Evolutionary conservation across 2,329 filamentous ascomycete species (phyloP), one percentile per base, ranked within the genome.

Genomic region (Sporothrix euskadiensis): DNA sequence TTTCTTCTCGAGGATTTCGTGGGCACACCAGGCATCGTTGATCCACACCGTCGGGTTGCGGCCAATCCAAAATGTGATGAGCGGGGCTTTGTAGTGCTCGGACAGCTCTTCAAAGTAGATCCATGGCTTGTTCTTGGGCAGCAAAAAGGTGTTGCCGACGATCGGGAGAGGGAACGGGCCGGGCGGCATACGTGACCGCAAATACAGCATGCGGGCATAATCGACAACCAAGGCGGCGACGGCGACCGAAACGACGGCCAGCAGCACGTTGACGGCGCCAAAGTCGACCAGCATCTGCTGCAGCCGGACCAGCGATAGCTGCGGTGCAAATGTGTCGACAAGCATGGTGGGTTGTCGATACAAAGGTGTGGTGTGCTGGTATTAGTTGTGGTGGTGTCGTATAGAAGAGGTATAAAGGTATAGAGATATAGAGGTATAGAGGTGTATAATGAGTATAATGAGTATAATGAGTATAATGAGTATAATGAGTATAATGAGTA

Each of bases 11-110:
- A 89, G 84, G n/a, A 88, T 80, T 26, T 88, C 86, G 54, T 84
- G 85, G 0, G 86, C 86, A 0, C 82, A 80, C 80, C 84, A 84
- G 0, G 85, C 83, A 49, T 85, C 84, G 73, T 85, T 84, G 73
- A 88, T 82, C 79, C 83, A 85, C 16, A 85, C 80, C 0, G 83
- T 85, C 3, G 83, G 83, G 72, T 83, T 84, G 35, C 83, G 80
- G n/a, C 85, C 85, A 65, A 88, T 86, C 87, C 87, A 88, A 76
- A 87, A 84, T 0, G 87, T 88, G 66, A 89, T 85, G 7, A 88
- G 77, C 0, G 85, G 84, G 0, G 83, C 81, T 5, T 84, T 79
- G 77, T 87, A 85, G 65, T 80, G 77, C 75, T 86, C 85, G 3
- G 87, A 85, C 0, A 88, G 79, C 75, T 85, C 78, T 71, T 89